Base-by-base conservation (phyloP, 805 yeast genomes). In the Wickerhamiella allomyrinae region DNA sequence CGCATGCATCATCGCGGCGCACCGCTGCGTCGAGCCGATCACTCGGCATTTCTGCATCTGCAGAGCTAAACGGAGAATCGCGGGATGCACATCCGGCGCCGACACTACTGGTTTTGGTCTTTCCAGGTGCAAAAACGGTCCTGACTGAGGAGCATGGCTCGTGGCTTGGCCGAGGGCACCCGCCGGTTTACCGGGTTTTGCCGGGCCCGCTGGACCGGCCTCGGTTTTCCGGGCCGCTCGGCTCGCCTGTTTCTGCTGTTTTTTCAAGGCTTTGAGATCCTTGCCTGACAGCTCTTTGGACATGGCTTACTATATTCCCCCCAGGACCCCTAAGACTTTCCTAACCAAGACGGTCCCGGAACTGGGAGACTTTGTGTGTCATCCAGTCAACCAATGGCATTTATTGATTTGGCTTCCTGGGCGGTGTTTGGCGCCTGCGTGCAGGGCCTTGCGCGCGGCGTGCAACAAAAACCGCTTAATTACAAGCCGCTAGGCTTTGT, bases 231-330 rank as follows among this genome's bases (percentile, higher is more conserved):
- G 75, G 2, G 95, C 94, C 2, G 95, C 91, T 58, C 97, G 71
- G 58, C 84, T 83, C 31, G 91, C 94, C 11, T 91, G 91, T 63
- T 89, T 87, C 55, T 86, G 94, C 53, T 75, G 75, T 67, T 86
- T 87, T 58, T 85, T 83, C 58, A 77, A 65, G 53, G 84, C 95
- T 59, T 87, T 87, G 47, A 84, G 67, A 59, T 87, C 94, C 53
- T 85, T 86, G 50, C 83, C 83, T 8, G 82, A 62, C 35, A 79
- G 58, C 42, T 63, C 46, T 36, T 34, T 23, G 23, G 34, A 27
- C 24, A 21, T 24, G 9, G 14, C 19, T 22, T 22, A 7, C 24
- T n/a, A n/a, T n/a, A n/a, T n/a, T n/a, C n/a, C n/a, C 9, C 24
- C 24, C 9, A 7, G 24, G 6, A 9, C 6, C 24, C 9, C 6